These are phyloP conservation scores for Cercospora nicotianae DNA, from an alignment of 2,329 filamentous ascomycete genomes.

Conservation along the genomic window DNA sequence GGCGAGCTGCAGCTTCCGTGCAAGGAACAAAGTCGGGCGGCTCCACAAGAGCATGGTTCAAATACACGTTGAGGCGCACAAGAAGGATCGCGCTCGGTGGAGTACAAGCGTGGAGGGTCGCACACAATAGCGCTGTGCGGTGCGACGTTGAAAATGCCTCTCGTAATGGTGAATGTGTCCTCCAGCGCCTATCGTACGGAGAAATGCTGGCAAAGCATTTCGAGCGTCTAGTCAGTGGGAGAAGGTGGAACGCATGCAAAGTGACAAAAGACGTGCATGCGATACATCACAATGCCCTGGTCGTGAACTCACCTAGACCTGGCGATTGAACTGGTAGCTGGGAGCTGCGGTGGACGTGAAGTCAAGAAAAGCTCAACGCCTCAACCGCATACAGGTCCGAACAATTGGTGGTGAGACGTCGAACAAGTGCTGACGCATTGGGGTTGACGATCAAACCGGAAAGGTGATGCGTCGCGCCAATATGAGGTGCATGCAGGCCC, in stretches of 20 bases:
- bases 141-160: not conserved
- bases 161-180: not conserved
- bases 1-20: constrained; percentile 1
- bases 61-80: not conserved
- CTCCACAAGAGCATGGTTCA: constrained; percentile 6
- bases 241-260: not conserved
- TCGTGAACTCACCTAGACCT: not conserved
- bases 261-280: not conserved
- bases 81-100: not conserved
- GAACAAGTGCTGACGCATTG: constrained; percentile 15
- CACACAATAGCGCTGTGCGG: not conserved
- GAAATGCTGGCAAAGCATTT: not conserved
- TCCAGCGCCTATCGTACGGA: not conserved
- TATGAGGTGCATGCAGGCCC: constrained; percentile 14
- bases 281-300: not conserved
- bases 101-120: not conserved
- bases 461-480: constrained; percentile 13
- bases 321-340: not conserved
- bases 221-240: not conserved
- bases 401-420: not conserved
- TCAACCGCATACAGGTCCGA: constrained; percentile 18
- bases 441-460: constrained; percentile 15
- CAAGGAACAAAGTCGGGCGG: not conserved
- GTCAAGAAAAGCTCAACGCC: constrained; percentile 24
- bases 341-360: constrained; percentile 16